phyloP scores from a whole-genome alignment of 148 eudicot genomes.

The Euryodendron excelsum region DNA sequence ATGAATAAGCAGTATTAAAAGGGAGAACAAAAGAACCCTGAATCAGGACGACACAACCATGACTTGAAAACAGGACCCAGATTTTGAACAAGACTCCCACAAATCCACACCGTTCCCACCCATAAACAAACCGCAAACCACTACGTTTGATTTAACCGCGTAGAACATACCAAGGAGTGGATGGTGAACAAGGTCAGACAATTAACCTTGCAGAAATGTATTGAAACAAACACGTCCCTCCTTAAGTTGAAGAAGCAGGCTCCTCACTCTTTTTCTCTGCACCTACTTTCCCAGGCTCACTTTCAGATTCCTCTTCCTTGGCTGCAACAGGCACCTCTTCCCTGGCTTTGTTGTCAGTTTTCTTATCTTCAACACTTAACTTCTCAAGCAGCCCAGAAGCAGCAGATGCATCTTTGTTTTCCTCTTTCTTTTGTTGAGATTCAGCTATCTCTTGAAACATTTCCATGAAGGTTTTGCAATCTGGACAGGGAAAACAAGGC shows the following conservation, averaged over 20 bases:
- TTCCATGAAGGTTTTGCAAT: conserved; percentile 76
- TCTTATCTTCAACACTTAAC: conserved; percentile 57
- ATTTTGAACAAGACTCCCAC: background rate
- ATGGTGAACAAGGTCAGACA: background rate
- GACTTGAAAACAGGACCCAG: conserved; percentile 12
- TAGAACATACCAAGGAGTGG: conserved; percentile 4
- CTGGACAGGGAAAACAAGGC: conserved; percentile 30
- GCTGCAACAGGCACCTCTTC: conserved; percentile 29
- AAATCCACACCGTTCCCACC: conserved; percentile 21
- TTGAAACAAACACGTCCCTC: background rate
- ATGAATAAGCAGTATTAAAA: background rate
- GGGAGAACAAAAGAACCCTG: background rate
- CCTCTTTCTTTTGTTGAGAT: conserved; percentile 54
- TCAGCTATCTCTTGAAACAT: conserved; percentile 72
- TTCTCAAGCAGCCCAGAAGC: conserved; percentile 72
- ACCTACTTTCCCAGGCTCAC: conserved; percentile 21
- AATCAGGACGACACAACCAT: conserved; percentile 7
- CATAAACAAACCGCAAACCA: conserved; percentile 2
- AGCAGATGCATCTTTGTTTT: conserved; percentile 52
- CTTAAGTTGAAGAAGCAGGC: conserved; percentile 33
- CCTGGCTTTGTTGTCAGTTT: conserved; percentile 34
- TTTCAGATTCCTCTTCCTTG: conserved; percentile 30
- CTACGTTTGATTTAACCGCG: background rate
- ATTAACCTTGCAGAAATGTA: conserved; percentile 12
- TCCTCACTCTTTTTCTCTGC: conserved; percentile 40